A percentile compares a stretch with the other conserved stretches of the same genome.
Evolutionary conservation across 2,329 filamentous ascomycete species (phyloP).

Genomic region (Eutypella sp.): DNA sequence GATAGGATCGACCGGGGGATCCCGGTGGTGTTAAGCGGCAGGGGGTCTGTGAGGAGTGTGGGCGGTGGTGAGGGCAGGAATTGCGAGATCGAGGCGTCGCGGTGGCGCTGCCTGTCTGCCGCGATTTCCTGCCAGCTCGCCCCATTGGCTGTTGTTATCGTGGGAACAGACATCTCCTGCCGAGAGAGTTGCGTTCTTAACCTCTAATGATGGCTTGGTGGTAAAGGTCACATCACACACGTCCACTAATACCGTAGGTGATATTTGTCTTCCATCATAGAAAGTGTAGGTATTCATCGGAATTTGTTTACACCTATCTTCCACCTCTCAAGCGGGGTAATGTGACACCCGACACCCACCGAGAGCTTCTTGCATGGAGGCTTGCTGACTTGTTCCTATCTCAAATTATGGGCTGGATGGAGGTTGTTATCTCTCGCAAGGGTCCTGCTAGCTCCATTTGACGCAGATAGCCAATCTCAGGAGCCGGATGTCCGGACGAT

Average conservation of each 20-base stretch:
- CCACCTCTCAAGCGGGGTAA: no score
- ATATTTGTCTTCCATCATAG: no score
- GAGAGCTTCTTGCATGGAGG: no score
- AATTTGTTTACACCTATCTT: no score
- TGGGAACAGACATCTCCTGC: slow-evolving; percentile 14
- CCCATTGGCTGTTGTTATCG: slow-evolving; percentile 19
- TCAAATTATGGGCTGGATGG: no score
- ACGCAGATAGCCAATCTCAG: neutral
- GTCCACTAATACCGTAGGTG: no score
- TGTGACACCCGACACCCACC: no score
- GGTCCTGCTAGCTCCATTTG: neutral
- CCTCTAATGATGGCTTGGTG: no score
- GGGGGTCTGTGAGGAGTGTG: slow-evolving; percentile 19
- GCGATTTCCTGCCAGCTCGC: slow-evolving; percentile 44
- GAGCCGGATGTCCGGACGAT: neutral
- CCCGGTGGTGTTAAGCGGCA: slow-evolving; percentile 39
- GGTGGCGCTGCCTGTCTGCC: slow-evolving; percentile 38
- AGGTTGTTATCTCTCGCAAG: neutral
- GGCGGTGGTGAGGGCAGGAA: slow-evolving; percentile 35
- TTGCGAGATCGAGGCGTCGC: slow-evolving; percentile 37
- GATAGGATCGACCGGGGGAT: slow-evolving; percentile 43
- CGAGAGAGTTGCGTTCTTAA: no score
- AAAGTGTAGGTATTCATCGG: no score
- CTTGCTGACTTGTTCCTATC: no score
- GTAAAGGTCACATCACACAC: no score